phyloP scores from a whole-genome alignment of 2,329 filamentous ascomycete species.

The Aspergillus alliaceus region DNA sequence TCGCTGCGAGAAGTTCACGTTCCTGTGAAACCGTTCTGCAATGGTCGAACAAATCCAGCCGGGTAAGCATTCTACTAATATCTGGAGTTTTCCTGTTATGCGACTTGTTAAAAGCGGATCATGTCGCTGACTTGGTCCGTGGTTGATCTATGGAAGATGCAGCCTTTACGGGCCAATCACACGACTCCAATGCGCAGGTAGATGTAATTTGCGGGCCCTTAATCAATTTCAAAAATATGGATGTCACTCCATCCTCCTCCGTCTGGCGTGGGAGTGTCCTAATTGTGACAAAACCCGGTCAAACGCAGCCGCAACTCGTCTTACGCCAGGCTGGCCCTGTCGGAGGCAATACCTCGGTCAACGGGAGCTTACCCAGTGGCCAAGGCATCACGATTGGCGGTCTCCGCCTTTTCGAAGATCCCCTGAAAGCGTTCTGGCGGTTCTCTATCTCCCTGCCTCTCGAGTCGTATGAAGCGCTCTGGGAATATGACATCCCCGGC shows the following conservation, averaged over 20 bases:
- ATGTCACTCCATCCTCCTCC: constrained; percentile 29
- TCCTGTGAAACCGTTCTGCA: background rate
- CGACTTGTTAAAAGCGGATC: background rate
- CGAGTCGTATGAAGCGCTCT: constrained; percentile 71
- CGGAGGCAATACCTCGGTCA: constrained; percentile 20
- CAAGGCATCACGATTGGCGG: constrained; percentile 42
- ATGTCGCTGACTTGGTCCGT: background rate
- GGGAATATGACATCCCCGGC: constrained; percentile 73
- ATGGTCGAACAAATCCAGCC: constrained; percentile 4
- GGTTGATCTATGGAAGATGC: constrained; percentile 12
- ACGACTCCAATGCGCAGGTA: constrained; percentile 26
- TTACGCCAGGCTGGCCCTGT: constrained; percentile 38
- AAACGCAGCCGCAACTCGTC: constrained; percentile 60
- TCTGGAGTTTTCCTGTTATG: too few relatives aligned
- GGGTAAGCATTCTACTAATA: background rate
- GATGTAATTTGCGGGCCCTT: constrained; percentile 50
- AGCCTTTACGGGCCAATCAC: constrained; percentile 22
- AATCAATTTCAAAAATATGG: constrained; percentile 51
- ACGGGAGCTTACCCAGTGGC: constrained; percentile 10
- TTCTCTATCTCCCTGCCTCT: constrained; percentile 63
- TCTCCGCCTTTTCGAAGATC: constrained; percentile 61
- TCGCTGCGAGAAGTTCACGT: background rate
- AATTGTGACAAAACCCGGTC: constrained; percentile 74
- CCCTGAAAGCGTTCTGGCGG: constrained; percentile 59
- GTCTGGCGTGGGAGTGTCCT: constrained; percentile 83